Evolutionary conservation across 345 rosid species (phyloP).

Genomic region (Lumnitzera racemosa): DNA sequence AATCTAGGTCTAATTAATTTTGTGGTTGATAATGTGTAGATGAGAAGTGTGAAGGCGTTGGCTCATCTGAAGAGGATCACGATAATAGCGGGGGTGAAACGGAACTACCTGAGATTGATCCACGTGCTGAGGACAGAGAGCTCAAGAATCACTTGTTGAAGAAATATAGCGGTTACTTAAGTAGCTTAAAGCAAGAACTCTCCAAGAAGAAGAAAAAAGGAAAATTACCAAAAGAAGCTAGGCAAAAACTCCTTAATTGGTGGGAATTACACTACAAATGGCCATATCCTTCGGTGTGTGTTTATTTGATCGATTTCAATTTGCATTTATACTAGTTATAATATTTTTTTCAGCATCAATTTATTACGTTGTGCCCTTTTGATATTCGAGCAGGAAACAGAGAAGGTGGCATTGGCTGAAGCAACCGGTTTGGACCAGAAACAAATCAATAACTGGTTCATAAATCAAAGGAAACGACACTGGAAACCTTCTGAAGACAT

Average conservation of each 20-base stretch:
- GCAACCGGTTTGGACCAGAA: slow-evolving; percentile 98
- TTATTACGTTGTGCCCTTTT: neutral
- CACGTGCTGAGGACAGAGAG: slow-evolving; percentile 89
- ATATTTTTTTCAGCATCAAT: neutral
- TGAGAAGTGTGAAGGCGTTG: slow-evolving; percentile 72
- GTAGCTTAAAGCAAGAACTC: slow-evolving; percentile 92
- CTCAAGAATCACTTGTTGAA: slow-evolving; percentile 83
- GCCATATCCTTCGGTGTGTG: slow-evolving; percentile 95
- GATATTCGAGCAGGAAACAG: slow-evolving; percentile 54
- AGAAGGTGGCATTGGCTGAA: slow-evolving; percentile 93
- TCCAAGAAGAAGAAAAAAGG: slow-evolving; percentile 99
- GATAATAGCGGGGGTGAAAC: slow-evolving; percentile 82
- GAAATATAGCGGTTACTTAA: slow-evolving; percentile 92
- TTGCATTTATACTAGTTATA: too few relatives aligned
- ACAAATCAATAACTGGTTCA: slow-evolving; percentile 98
- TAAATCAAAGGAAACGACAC: slow-evolving; percentile 94
- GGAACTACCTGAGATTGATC: slow-evolving; percentile 78
- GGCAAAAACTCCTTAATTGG: slow-evolving; percentile 96
- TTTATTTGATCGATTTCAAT: neutral
- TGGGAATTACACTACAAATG: slow-evolving; percentile 99
- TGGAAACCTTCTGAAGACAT: slow-evolving; percentile 99
- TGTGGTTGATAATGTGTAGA: slow-evolving; percentile 31
- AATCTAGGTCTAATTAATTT: neutral
- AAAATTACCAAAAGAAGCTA: slow-evolving; percentile 94
- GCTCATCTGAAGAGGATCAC: slow-evolving; percentile 80